A percentile compares a stretch with the other conserved stretches of the same genome.
These are phyloP conservation scores for Guillardia theta DNA, from an alignment of 78 protist species.

Conservation along the genomic window DNA sequence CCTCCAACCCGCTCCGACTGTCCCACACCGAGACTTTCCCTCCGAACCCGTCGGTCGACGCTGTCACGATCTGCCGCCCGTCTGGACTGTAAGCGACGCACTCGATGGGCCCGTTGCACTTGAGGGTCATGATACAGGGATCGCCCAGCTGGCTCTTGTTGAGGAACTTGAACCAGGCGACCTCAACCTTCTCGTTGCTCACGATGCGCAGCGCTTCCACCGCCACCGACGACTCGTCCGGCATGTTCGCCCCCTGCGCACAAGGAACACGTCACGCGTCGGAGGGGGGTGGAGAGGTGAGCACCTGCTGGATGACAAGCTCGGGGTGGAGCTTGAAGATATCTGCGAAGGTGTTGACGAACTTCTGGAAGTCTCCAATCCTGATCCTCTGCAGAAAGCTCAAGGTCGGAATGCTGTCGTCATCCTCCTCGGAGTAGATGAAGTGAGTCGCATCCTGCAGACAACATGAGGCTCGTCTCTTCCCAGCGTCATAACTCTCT, in stretches of 20 bases:
- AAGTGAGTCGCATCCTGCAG: not conserved
- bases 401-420: too few relatives aligned
- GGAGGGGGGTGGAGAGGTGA: too few relatives aligned
- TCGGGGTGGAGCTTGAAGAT: not conserved
- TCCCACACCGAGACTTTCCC: not conserved
- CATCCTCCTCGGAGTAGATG: too few relatives aligned
- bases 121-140: not conserved
- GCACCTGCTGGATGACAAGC: not conserved
- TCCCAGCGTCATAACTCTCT: too few relatives aligned
- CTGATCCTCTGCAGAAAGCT: not conserved
- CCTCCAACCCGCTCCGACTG: not conserved
- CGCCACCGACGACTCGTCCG: not conserved
- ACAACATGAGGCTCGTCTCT: too few relatives aligned
- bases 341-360: not conserved
- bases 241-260: slow-evolving; percentile 5
- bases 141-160: not conserved
- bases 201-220: not conserved
- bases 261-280: too few relatives aligned
- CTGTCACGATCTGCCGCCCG: not conserved
- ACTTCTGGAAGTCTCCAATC: not conserved
- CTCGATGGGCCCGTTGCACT: slow-evolving; percentile 4
- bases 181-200: not conserved
- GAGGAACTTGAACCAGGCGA: not conserved
- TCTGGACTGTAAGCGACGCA: not conserved
- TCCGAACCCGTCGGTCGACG: not conserved